Evolutionary conservation across 2,329 filamentous ascomycete species (phyloP), one percentile per base, ranked within the genome.

Genomic region (Herpotrichia juniperi): DNA sequence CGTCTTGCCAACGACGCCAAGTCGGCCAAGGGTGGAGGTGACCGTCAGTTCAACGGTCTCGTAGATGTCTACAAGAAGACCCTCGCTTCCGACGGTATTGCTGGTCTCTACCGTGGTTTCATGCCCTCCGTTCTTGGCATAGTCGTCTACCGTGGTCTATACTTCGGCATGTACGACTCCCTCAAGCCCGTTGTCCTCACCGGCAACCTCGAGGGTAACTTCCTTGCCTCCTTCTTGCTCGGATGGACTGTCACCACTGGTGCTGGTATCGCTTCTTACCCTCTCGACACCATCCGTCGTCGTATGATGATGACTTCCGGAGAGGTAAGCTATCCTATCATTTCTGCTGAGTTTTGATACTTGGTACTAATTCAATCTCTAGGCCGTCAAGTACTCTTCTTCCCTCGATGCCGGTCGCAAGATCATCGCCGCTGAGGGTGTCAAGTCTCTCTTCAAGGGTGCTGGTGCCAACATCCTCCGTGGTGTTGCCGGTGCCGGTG

Each of bases 101-200:
- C 88, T 77, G 94, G 94, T 96, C 93, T 99, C 77, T 99, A 99
- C 91, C 94, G 94, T 96, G 94, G 94, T 87, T 99, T 99, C 90
- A 92, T 93, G 87, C 94, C 96, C 80, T 99, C 94, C 76, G 94
- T 99, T 76, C 87, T 90, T 81, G 94, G 94, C 89, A 99, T 99
- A 81, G 82, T 99, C 75, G 94, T 99, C 84, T 99, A 99, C 91
- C 94, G 94, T 91, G 94, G 94, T 97, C 92, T 99, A 74, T 99
- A 99, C 93, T 99, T 99, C 90, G 94, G 94, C 79, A 90, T 99
- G 90, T 99, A 99, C 92, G 94, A 99, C 85, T 99, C 94, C 72
- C 88, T 99, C 87, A 99, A 99, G 92, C 94, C 94, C 73, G 91
- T 97, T 76, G 80, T 97, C 82, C 91, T 99, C 67, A 87, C 89